Percentiles rank a stretch among this genome's conserved stretches.
These are phyloP conservation scores for Trametes gibbosa DNA, from an alignment of 768 basidiomycete genomes.

Conservation along the genomic window DNA sequence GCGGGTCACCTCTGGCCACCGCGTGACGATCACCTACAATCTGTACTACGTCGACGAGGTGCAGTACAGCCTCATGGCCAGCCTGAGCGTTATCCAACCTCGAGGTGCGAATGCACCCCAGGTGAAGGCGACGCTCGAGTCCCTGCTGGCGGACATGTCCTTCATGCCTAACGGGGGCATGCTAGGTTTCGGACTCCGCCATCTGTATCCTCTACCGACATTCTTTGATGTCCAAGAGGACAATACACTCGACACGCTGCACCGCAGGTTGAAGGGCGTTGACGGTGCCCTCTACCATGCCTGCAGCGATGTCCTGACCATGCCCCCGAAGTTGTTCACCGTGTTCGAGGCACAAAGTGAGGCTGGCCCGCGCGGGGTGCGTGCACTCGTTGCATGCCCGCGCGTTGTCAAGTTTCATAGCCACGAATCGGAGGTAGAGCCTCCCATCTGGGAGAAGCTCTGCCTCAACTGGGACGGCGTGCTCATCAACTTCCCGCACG, in stretches of 20 bases:
- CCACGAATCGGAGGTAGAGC: conserved; percentile 28
- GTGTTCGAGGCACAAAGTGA: conserved; percentile 10
- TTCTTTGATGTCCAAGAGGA: background rate
- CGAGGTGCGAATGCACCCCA: background rate
- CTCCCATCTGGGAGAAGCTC: conserved; percentile 9
- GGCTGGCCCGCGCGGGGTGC: conserved; percentile 17
- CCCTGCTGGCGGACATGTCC: conserved; percentile 31
- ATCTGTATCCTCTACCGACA: conserved; percentile 28
- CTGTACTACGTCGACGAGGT: conserved; percentile 27
- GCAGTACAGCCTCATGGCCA: background rate
- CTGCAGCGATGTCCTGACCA: background rate
- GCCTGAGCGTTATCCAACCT: background rate
- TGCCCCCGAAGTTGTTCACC: background rate
- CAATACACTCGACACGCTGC: conserved; percentile 1
- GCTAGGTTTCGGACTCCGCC: conserved; percentile 40
- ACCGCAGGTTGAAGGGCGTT: conserved; percentile 5
- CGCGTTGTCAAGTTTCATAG: conserved; percentile 27
- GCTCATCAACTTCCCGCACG: conserved; percentile 9
- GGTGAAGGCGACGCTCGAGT: conserved; percentile 18
- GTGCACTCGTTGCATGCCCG: conserved; percentile 33
- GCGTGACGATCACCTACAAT: conserved; percentile 46
- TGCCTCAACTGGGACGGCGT: conserved; percentile 9
- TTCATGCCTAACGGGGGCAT: conserved; percentile 38
- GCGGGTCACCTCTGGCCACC: conserved; percentile 38
- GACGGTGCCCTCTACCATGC: conserved; percentile 10